Percentiles rank a stretch among this genome's conserved stretches.
These are phyloP conservation scores for Lactarius deliciosus DNA, from an alignment of 768 basidiomycete species.

Conservation along the genomic window DNA sequence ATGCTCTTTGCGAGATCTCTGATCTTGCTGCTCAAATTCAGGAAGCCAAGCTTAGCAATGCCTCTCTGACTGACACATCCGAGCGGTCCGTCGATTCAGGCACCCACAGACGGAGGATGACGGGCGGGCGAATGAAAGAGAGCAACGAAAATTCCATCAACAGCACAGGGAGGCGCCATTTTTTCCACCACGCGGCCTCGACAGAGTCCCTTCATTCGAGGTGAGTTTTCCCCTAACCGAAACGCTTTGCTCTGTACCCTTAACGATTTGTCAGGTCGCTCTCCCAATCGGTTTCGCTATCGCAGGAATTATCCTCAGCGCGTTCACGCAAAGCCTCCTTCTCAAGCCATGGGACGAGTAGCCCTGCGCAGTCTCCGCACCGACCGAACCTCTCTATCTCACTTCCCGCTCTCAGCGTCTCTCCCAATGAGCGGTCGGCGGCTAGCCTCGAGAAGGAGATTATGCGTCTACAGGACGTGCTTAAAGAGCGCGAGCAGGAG, in stretches of 20 bases:
- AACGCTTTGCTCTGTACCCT: conserved; percentile 18
- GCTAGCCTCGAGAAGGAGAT: conserved; percentile 91
- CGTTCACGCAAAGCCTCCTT: conserved; percentile 81
- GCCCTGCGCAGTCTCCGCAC: conserved; percentile 56
- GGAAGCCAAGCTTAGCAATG: conserved; percentile 71
- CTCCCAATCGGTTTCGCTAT: conserved; percentile 92
- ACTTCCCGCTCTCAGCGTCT: conserved; percentile 42
- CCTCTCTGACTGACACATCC: conserved; percentile 44
- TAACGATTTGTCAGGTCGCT: conserved; percentile 60
- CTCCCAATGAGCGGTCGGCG: conserved; percentile 67
- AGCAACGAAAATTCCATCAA: conserved; percentile 48
- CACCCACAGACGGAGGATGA: conserved; percentile 53
- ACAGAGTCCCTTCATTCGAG: conserved; percentile 87
- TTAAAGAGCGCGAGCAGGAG: conserved; percentile 90
- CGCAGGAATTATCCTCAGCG: conserved; percentile 93
- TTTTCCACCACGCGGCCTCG: conserved; percentile 88
- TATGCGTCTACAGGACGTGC: conserved; percentile 89
- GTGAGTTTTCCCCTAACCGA: conserved; percentile 39
- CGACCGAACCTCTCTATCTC: conserved; percentile 63
- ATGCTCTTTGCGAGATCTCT: conserved; percentile 89
- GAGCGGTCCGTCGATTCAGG: conserved; percentile 48
- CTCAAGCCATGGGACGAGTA: conserved; percentile 73
- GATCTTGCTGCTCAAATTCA: conserved; percentile 89
- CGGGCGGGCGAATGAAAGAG: conserved; percentile 51
- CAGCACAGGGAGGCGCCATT: conserved; percentile 61